Conservation (phyloP, 169 alveolate genomes). For the Cryptosporidium baileyi region DNA sequence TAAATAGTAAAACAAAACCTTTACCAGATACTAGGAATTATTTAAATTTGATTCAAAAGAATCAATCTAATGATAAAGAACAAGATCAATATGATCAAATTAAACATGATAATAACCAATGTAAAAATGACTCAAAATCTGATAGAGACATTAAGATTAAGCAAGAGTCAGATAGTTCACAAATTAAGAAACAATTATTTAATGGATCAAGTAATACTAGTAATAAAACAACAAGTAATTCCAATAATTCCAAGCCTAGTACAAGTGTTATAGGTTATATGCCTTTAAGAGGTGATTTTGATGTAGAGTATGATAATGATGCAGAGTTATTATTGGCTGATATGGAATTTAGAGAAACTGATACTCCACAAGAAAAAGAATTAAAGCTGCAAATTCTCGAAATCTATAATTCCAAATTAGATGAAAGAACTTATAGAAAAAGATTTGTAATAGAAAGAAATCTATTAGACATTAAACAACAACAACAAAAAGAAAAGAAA, state of each 20-base stretch:
- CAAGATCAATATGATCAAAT: background rate
- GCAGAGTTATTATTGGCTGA: constrained; percentile 96
- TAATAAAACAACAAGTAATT: background rate
- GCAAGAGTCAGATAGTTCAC: background rate
- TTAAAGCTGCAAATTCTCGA: constrained; percentile 82
- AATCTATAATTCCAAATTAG: constrained; percentile 89
- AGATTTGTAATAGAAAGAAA: constrained; percentile 63
- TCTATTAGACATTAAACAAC: constrained; percentile 84
- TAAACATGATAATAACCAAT: background rate
- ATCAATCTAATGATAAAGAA: background rate
- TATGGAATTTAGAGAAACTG: constrained; percentile 92
- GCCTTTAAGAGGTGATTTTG: constrained; percentile 98
- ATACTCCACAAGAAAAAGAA: constrained; percentile 84
- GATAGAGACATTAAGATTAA: background rate
- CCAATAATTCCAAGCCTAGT: constrained; percentile 36
- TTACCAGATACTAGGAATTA: constrained; percentile 76
- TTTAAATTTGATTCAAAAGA: constrained; percentile 15
- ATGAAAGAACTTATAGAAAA: constrained; percentile 88
- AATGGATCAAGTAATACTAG: constrained; percentile 25
- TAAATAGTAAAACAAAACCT: constrained; percentile 83
- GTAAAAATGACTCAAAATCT: too few relatives aligned
- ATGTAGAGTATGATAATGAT: constrained; percentile 97
- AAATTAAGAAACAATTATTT: constrained; percentile 23
- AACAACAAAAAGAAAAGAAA: constrained; percentile 88
- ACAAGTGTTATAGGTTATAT: constrained; percentile 60